Evolutionary conservation across 106 monocot genomes (phyloP).

Genomic region (Platanthera guangdongensis): DNA sequence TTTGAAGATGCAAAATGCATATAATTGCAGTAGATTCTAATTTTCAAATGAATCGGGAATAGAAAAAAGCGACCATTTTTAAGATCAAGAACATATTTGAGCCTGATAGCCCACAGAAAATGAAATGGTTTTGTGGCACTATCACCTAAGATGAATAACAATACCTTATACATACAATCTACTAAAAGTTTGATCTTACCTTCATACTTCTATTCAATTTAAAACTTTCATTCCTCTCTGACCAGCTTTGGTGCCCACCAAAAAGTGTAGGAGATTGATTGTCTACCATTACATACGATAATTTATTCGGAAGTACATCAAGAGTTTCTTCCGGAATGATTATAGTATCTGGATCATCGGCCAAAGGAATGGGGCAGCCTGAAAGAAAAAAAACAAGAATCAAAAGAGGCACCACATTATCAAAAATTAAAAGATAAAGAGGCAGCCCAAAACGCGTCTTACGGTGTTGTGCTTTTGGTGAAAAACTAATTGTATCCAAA

Average conservation of each 20-base stretch:
- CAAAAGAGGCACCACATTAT: background rate
- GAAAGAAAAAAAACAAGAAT: conserved; percentile 8
- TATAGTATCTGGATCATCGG: conserved; percentile 67
- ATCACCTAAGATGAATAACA: background rate
- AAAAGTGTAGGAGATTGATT: conserved; percentile 44
- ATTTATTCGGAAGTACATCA: conserved; percentile 35
- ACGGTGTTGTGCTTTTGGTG: conserved; percentile 61
- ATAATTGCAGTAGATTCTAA: background rate
- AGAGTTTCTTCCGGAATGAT: conserved; percentile 66
- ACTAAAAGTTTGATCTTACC: conserved; percentile 24
- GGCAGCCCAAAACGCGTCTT: conserved; percentile 9
- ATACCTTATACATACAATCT: background rate
- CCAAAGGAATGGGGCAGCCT: conserved; percentile 85
- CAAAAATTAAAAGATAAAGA: conserved; percentile 5
- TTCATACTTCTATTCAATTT: conserved; percentile 84
- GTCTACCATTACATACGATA: conserved; percentile 60
- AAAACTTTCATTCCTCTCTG: conserved; percentile 77
- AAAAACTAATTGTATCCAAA: conserved; percentile 44
- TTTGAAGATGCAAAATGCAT: background rate
- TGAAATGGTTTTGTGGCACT: background rate
- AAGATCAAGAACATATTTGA: background rate
- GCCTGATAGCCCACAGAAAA: background rate
- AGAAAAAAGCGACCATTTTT: background rate
- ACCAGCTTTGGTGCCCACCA: conserved; percentile 92
- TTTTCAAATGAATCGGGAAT: background rate